Evolutionary conservation across 257 asterid species (phyloP), one percentile per base, ranked within the genome.

Genomic region (Solanum clarkiae): DNA sequence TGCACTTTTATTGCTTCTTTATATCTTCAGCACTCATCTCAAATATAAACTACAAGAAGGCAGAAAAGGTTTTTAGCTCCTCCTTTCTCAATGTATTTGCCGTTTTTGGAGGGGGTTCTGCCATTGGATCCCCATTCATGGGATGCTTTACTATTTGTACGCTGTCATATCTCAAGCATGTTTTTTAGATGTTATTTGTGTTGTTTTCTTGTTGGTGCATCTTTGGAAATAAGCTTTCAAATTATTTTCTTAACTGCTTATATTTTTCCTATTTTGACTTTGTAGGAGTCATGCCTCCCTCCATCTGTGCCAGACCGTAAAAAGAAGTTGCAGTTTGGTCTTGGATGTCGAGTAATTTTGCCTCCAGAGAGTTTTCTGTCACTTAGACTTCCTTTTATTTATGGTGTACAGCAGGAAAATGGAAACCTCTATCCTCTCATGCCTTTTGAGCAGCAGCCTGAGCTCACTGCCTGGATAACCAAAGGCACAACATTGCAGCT

Each of bases 301-400:
- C 88, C 95, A 84, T 88, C 97, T 49, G 74, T 94, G 88, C 93
- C 93, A 85, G 94, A 94, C 87, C 90, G 92, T 86, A 92, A 93
- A 86, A 86, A 87, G 86, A 94, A 93, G 90, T 90, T 96, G 86
- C 94, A 92, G 72, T 97, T 97, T 89, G 88, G 94, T 91, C 90
- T 94, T 91, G 97, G 95, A 84, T 92, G 97, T 85, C 98, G 86
- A 4, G 95, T 94, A 91, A 92, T 93, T 85, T 93, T 97, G 86
- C 98, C 98, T 70, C 97, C 99, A 32, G 99, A 94, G 51, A 97
- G 99, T 91, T 97, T 95, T 86, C 92, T 97, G 85, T 95, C 98
- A 82, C 89, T 97, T 57, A 92, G 94, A 89, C 99, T 97, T 40
- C 98, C 98, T 53, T 97, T 95, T 88, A 88, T 92, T 77, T 95